Percentiles rank a stretch among this genome's conserved stretches.
Evolutionary conservation across 768 basidiomycete genomes (phyloP).

Genomic region (Hygrocybe punicea): DNA sequence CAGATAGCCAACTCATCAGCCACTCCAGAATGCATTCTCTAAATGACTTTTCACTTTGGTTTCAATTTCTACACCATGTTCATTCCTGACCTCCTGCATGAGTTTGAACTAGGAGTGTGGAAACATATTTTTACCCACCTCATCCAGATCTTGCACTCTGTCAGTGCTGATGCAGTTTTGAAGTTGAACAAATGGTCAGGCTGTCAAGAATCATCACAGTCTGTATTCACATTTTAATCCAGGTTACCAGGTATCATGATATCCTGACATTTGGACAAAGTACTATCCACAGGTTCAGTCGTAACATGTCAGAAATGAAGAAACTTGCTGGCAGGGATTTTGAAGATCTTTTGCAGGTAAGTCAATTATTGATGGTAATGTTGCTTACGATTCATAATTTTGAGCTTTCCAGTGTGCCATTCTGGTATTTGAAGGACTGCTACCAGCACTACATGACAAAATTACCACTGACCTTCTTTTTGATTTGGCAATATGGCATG

Average conservation of each 20-base stretch:
- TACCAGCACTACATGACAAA: conserved; percentile 22
- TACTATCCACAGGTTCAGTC: conserved; percentile 35
- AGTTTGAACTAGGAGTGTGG: conserved; percentile 28
- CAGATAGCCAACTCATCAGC: background rate
- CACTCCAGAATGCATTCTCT: conserved; percentile 10
- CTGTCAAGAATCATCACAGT: background rate
- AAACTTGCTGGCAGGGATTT: conserved; percentile 38
- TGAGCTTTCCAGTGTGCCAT: conserved; percentile 25
- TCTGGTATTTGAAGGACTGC: conserved; percentile 36
- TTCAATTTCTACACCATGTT: conserved; percentile 26
- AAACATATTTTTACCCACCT: conserved; percentile 30
- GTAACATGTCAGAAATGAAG: conserved; percentile 34
- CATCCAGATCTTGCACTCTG: conserved; percentile 23
- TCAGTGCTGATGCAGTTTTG: conserved; percentile 6
- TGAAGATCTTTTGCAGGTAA: conserved; percentile 31
- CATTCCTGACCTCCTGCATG: background rate
- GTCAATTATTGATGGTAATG: conserved; percentile 37
- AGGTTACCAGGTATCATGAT: background rate
- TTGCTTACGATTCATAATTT: conserved; percentile 28
- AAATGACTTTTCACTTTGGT: conserved; percentile 19
- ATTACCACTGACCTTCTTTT: conserved; percentile 29
- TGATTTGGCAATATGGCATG: conserved; percentile 32
- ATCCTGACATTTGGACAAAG: conserved; percentile 26
- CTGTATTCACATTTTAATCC: background rate
- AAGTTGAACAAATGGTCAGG: conserved; percentile 20